Evolutionary conservation across 2,329 filamentous ascomycete genomes (phyloP).

Genomic region (Trichoderma citrinoviride): DNA sequence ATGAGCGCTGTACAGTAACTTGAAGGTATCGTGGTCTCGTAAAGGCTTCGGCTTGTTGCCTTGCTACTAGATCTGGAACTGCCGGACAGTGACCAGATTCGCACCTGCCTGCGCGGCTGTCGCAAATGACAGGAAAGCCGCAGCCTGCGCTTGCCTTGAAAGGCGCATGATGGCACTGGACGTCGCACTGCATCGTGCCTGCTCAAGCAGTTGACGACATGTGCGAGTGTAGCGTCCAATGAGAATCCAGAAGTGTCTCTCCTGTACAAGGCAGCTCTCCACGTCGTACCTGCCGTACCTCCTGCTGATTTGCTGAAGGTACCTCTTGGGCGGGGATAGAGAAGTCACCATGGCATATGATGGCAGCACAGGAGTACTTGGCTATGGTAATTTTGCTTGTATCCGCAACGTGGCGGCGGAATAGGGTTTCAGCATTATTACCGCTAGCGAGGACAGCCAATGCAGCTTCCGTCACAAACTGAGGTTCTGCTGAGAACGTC

Average conservation of each 20-base stretch:
- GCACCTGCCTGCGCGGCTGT: not conserved
- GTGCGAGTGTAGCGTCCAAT: conserved; percentile 13
- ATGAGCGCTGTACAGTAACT: too few relatives aligned
- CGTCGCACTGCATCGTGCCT: conserved; percentile 1
- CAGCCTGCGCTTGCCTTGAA: conserved; percentile 1
- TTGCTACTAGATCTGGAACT: not conserved
- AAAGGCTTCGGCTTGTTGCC: not conserved
- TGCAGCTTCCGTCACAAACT: not conserved
- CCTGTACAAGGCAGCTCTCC: not conserved
- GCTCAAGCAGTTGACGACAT: conserved; percentile 5
- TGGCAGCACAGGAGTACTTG: not conserved
- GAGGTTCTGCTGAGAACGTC: not conserved
- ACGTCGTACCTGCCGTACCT: too few relatives aligned
- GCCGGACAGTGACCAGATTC: not conserved
- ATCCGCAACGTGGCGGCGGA: not conserved
- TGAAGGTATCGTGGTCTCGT: too few relatives aligned
- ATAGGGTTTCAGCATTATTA: not conserved
- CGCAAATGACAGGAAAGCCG: not conserved
- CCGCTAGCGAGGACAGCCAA: not conserved
- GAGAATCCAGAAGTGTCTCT: not conserved
- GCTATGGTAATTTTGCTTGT: not conserved
- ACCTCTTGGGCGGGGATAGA: not conserved
- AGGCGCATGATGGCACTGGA: not conserved
- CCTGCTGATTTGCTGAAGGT: not conserved
- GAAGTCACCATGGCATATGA: not conserved